Evolutionary conservation across 176 grass and related monocot genomes (phyloP).

Genomic region (Eleusine indica): DNA sequence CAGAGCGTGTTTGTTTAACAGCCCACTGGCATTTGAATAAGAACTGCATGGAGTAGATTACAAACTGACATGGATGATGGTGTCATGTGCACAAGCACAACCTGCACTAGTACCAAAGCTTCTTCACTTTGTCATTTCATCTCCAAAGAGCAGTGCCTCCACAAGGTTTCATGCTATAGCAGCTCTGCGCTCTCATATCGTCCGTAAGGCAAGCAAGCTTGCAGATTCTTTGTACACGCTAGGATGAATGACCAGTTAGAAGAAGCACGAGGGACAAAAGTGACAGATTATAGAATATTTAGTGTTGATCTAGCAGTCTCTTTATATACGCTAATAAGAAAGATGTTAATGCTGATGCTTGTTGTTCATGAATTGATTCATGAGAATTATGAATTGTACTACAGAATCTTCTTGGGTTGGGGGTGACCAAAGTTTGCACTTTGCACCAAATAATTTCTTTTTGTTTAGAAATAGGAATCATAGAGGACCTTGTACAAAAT

Average conservation of each 20-base stretch:
- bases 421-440: too few relatives aligned
- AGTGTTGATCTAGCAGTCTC: not conserved
- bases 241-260: not conserved
- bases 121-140: not conserved
- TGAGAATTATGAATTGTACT: not conserved
- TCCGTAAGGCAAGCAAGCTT: slow-evolving; percentile 20
- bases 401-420: too few relatives aligned
- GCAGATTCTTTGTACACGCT: slow-evolving; percentile 26
- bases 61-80: slow-evolving; percentile 21
- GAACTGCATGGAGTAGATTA: not conserved
- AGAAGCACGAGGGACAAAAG: not conserved
- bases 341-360: not conserved
- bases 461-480: not conserved
- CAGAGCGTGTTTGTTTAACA: not conserved
- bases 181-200: slow-evolving; percentile 7
- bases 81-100: not conserved
- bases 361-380: not conserved
- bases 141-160: slow-evolving; percentile 4
- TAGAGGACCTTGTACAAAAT: not conserved
- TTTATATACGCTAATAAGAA: not conserved
- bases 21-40: not conserved
- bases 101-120: slow-evolving; percentile 13
- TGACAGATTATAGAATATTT: too few relatives aligned
- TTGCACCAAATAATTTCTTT: too few relatives aligned
- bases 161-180: not conserved